phyloP scores from a whole-genome alignment of 2,329 filamentous ascomycete genomes.

The Alternaria angustiovoidea region DNA sequence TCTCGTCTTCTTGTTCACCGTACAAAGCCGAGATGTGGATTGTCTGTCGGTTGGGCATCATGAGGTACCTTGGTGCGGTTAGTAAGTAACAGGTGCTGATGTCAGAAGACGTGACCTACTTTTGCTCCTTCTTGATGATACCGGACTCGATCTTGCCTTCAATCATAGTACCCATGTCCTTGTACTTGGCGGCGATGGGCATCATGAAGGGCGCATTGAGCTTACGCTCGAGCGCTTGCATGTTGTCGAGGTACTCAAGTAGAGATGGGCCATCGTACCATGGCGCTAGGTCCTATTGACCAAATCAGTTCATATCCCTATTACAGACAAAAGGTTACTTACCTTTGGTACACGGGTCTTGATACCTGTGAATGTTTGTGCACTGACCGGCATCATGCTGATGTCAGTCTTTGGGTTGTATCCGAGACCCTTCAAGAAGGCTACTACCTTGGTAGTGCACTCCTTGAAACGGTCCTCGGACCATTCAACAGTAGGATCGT shows the following conservation, averaged over 20 bases:
- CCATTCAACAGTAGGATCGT: slow-evolving; percentile 96
- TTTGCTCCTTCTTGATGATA: slow-evolving; percentile 19
- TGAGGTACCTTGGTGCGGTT: slow-evolving; percentile 75
- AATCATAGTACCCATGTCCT: slow-evolving; percentile 95
- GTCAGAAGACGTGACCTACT: neutral
- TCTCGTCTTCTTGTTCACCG: slow-evolving; percentile 95
- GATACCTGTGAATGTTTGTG: slow-evolving; percentile 84
- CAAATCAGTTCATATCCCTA: neutral
- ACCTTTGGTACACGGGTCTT: slow-evolving; percentile 78
- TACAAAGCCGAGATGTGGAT: slow-evolving; percentile 86
- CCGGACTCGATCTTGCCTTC: slow-evolving; percentile 96
- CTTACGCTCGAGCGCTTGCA: slow-evolving; percentile 93
- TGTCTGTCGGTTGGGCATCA: slow-evolving; percentile 94
- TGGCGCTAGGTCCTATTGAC: slow-evolving; percentile 65
- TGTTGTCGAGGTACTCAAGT: slow-evolving; percentile 92
- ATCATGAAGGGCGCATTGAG: slow-evolving; percentile 99
- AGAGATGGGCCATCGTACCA: slow-evolving; percentile 93
- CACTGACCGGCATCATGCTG: slow-evolving; percentile 94
- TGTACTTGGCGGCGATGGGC: slow-evolving; percentile 94
- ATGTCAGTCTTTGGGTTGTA: slow-evolving; percentile 96
- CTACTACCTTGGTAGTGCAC: slow-evolving; percentile 85
- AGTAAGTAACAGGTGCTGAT: neutral
- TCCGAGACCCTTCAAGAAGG: slow-evolving; percentile 89
- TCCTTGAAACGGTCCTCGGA: slow-evolving; percentile 91
- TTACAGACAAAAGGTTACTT: neutral